A percentile compares a stretch with the other conserved stretches of the same genome.
Evolutionary conservation across 2,329 filamentous ascomycete genomes (phyloP).

Genomic region (Boeremia lycopersici): DNA sequence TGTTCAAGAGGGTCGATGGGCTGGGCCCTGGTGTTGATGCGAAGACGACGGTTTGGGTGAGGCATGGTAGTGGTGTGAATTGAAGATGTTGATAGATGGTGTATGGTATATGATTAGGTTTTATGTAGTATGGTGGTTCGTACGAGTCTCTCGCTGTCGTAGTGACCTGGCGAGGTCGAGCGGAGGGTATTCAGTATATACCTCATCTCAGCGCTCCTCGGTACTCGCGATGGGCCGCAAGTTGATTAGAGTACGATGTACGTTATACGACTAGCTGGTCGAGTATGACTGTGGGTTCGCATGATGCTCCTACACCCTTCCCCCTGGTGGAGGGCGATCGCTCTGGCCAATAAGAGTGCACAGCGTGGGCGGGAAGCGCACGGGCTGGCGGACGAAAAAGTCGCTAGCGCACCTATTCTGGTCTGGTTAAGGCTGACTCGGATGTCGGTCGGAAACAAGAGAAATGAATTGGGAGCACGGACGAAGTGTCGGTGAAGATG

Average conservation of each 20-base stretch:
- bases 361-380: conserved; percentile 7
- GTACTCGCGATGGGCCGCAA: conserved; percentile 10
- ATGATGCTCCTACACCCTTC: conserved; percentile 14
- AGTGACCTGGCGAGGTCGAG: conserved; percentile 1
- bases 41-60: conserved; percentile 10
- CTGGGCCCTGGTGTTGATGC: conserved; percentile 7
- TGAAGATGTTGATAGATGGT: not conserved
- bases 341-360: conserved; percentile 5
- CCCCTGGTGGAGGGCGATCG: conserved; percentile 4
- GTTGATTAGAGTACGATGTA: conserved; percentile 1
- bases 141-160: conserved; percentile 2
- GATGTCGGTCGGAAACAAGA: conserved; percentile 16
- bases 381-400: conserved; percentile 7
- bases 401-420: conserved; percentile 9
- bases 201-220: conserved; percentile 9
- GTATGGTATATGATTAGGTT: not conserved
- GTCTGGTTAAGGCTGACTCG: conserved; percentile 8
- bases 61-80: not conserved
- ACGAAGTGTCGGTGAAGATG: conserved; percentile 14
- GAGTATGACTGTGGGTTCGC: conserved; percentile 11
- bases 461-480: conserved; percentile 15
- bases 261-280: conserved; percentile 12
- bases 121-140: conserved; percentile 3
- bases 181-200: conserved; percentile 9
- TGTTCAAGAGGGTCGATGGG: conserved; percentile 14